Conservation (phyloP, 257 asterid genomes). For the Capsicum rhomboideum region DNA sequence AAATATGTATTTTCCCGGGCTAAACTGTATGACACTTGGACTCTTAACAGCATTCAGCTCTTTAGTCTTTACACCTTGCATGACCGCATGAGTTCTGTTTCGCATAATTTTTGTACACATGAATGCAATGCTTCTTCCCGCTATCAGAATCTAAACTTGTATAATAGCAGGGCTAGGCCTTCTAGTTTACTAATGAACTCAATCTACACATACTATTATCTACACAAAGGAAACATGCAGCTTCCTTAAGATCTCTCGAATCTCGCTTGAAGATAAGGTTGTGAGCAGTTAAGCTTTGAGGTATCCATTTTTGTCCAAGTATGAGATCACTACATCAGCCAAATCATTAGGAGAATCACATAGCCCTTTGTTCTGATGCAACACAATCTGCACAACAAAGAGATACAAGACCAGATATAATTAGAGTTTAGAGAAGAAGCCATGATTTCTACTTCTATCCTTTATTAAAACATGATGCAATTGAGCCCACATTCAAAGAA, state of each 20-base stretch:
- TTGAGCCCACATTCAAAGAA: background rate
- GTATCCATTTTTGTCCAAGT: slow-evolving; percentile 68
- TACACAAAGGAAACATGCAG: slow-evolving; percentile 4
- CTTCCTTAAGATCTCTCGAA: slow-evolving; percentile 5
- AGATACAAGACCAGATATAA: background rate
- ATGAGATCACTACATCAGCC: slow-evolving; percentile 65
- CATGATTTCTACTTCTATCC: background rate
- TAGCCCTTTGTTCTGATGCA: slow-evolving; percentile 47
- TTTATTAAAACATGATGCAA: background rate
- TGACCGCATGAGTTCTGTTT: background rate
- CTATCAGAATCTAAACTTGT: background rate
- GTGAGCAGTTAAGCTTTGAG: slow-evolving; percentile 40
- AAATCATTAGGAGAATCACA: slow-evolving; percentile 57
- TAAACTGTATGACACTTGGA: background rate
- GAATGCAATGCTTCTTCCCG: background rate
- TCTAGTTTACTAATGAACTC: background rate
- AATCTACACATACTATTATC: background rate
- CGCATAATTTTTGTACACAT: background rate
- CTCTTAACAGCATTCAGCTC: background rate
- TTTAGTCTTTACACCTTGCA: background rate
- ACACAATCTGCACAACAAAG: slow-evolving; percentile 52
- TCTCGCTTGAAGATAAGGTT: background rate
- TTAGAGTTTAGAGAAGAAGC: background rate
- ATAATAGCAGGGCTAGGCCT: background rate
- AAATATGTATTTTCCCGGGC: background rate